Evolutionary conservation across 805 yeast species (phyloP).

Genomic region (Groenewaldozyma tartarivorans): DNA sequence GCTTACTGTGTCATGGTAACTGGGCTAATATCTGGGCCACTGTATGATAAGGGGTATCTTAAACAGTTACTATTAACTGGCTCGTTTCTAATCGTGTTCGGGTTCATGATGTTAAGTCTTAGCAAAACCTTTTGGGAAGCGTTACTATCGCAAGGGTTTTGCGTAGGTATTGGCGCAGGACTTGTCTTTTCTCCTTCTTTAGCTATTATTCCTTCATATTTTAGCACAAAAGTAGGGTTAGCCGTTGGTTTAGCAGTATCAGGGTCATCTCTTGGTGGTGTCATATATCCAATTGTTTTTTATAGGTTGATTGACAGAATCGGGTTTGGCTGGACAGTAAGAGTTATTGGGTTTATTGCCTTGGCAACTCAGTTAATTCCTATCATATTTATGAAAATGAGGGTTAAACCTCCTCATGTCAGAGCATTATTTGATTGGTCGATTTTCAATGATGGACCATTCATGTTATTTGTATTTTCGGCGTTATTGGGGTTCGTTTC

Average conservation of each 20-base stretch:
- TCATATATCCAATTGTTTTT: constrained; percentile 36
- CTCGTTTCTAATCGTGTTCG: constrained; percentile 33
- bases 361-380: constrained; percentile 10
- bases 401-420: constrained; percentile 7
- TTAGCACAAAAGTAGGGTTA: constrained; percentile 34
- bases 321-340: constrained; percentile 47
- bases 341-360: constrained; percentile 38
- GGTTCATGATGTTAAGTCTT: constrained; percentile 38
- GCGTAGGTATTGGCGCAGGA: constrained; percentile 41
- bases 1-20: constrained; percentile 35
- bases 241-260: constrained; percentile 40
- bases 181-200: constrained; percentile 36
- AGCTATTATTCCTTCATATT: constrained; percentile 41
- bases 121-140: constrained; percentile 42
- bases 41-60: constrained; percentile 37
- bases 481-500: constrained; percentile 17
- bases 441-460: constrained; percentile 20
- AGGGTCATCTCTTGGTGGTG: constrained; percentile 48
- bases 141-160: constrained; percentile 42
- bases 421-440: constrained; percentile 14
- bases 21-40: constrained; percentile 28
- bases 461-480: constrained; percentile 13
- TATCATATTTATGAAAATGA: constrained; percentile 2
- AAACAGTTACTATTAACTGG: constrained; percentile 33
- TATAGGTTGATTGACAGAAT: constrained; percentile 32